These are phyloP conservation scores for Colletotrichum sojae DNA, from an alignment of 2,329 filamentous ascomycete species.

Conservation along the genomic window DNA sequence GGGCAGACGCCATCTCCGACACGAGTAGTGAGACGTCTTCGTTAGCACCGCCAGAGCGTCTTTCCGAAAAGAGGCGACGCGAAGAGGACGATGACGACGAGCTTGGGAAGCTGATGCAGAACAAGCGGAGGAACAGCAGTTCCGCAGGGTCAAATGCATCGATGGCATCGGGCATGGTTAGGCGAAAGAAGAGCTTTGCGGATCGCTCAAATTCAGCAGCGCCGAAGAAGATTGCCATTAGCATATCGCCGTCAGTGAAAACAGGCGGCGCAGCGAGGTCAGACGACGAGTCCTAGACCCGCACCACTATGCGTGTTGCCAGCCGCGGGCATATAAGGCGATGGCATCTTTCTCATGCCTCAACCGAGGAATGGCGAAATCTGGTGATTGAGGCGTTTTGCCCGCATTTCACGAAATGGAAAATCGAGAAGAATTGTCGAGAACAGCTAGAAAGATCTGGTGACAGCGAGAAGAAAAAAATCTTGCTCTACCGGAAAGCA, in stretches of 20 bases:
- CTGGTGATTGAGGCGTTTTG: slow-evolving; percentile 34
- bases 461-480: slow-evolving; percentile 2
- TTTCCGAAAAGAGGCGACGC: slow-evolving; percentile 90
- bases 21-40: slow-evolving; percentile 44
- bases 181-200: slow-evolving; percentile 63
- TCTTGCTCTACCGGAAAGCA: not conserved
- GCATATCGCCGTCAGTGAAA: slow-evolving; percentile 63
- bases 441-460: slow-evolving; percentile 23
- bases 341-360: slow-evolving; percentile 37
- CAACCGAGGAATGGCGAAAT: slow-evolving; percentile 33
- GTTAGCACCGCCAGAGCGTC: slow-evolving; percentile 76
- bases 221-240: slow-evolving; percentile 72
- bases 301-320: slow-evolving; percentile 8
- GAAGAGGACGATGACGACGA: slow-evolving; percentile 96
- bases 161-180: slow-evolving; percentile 53
- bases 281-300: slow-evolving; percentile 56
- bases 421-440: slow-evolving; percentile 35
- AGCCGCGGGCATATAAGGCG: slow-evolving; percentile 27
- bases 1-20: slow-evolving; percentile 42
- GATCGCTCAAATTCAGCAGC: slow-evolving; percentile 56
- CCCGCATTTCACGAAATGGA: slow-evolving; percentile 35
- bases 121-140: slow-evolving; percentile 73
- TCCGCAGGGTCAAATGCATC: slow-evolving; percentile 61
- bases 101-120: slow-evolving; percentile 82
- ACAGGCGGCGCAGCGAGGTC: slow-evolving; percentile 55